Evolutionary conservation across 345 rosid species (phyloP), one percentile per base, ranked within the genome.

Genomic region (Eucalyptus globulus): DNA sequence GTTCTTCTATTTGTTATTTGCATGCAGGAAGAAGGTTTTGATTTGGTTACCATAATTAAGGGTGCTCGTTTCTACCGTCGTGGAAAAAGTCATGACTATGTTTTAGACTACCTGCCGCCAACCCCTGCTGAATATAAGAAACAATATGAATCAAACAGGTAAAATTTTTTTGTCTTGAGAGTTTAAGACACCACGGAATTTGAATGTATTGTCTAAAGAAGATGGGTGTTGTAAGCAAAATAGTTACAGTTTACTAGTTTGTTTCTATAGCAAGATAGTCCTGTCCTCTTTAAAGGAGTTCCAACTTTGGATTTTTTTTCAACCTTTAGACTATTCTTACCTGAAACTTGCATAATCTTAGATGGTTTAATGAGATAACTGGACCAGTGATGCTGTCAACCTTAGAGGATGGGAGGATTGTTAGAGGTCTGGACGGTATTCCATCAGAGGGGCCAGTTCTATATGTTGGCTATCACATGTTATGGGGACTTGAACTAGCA

Each of bases 361-460:
- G 96, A 88, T 93, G 67, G 88, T 3, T 93, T 51, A 50, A 86
- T 67, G 69, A 80, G 80, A 92, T 90, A 88, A 89, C 89, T 60
- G 91, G 95, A 86, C 94, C 98, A 51, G 97, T 95, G 89, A 92
- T 95, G 95, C 92, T 97, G 17, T 95, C 98, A 92, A 95, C 98
- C 80, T 89, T 94, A 49, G 94, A 93, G 88, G 89, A 95, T 86
- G 98, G 98, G 87, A 92, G 87, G 89, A 65, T 97, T 85, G 97
- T 95, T 56, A 95, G 88, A 91, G 93, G 98, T 83, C 95, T 97
- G 14, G 95, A 91, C 5, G 99, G 98, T 62, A 51, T 96, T 92
- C 97, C 98, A 76, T 93, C 92, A 10, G 95, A 96, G 27, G 98
- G 98, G 86, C 98, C 99, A 9, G 98, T 96, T 69, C 88, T 97